Evolutionary conservation across 2,329 filamentous ascomycete genomes (phyloP).

Genomic region (Diaporthe aspalathi): DNA sequence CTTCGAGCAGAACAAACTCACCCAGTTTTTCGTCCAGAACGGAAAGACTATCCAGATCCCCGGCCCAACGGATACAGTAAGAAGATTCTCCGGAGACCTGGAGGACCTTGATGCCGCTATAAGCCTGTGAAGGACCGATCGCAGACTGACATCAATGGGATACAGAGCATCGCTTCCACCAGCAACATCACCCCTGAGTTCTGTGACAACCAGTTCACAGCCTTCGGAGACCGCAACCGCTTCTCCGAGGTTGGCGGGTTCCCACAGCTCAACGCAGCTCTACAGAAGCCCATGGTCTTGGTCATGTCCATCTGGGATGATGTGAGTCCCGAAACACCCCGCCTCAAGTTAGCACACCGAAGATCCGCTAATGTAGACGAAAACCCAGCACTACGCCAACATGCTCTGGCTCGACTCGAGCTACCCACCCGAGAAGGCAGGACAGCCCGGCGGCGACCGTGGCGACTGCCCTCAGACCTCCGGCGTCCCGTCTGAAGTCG

Average conservation of each 20-base stretch:
- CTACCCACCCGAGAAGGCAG: slow-evolving; percentile 57
- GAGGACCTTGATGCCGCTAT: too few relatives aligned
- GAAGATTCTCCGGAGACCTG: not conserved
- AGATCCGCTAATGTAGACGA: not conserved
- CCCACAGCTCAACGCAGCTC: slow-evolving; percentile 61
- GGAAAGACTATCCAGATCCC: slow-evolving; percentile 61
- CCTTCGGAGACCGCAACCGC: slow-evolving; percentile 62
- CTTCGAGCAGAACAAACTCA: slow-evolving; percentile 63
- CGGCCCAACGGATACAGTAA: slow-evolving; percentile 49
- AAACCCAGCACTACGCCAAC: slow-evolving; percentile 60
- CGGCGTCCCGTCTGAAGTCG: slow-evolving; percentile 54
- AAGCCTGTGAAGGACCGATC: not conserved
- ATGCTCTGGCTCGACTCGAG: slow-evolving; percentile 73
- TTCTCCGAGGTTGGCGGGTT: slow-evolving; percentile 67
- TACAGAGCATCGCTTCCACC: slow-evolving; percentile 44
- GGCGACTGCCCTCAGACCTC: slow-evolving; percentile 56
- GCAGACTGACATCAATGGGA: not conserved
- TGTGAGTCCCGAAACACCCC: slow-evolving; percentile 4
- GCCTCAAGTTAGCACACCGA: not conserved
- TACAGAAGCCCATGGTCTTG: slow-evolving; percentile 69
- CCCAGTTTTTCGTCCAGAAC: slow-evolving; percentile 70
- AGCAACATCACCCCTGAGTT: slow-evolving; percentile 63
- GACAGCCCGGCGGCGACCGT: slow-evolving; percentile 54
- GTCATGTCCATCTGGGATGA: slow-evolving; percentile 73
- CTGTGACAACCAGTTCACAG: slow-evolving; percentile 65